Conservation (phyloP, 805 yeast genomes). For the Sugiyamaella marilandica region DNA sequence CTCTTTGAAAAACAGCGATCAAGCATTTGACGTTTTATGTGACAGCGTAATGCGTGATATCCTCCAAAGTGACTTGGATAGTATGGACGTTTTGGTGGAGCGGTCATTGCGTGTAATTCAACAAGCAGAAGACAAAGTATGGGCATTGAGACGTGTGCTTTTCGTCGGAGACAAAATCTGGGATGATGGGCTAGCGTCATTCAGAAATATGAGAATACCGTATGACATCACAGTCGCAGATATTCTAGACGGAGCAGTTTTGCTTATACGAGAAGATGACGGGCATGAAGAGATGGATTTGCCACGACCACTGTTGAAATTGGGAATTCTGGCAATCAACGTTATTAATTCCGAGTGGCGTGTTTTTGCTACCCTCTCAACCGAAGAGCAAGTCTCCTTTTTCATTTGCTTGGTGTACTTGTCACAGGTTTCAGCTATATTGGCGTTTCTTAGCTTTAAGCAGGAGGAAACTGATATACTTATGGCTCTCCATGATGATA, state of each 20-base stretch:
- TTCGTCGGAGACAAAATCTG: background rate
- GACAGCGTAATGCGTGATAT: background rate
- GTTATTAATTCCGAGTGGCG: background rate
- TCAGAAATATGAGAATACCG: background rate
- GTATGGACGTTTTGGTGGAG: constrained; percentile 14
- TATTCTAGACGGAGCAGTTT: constrained; percentile 31
- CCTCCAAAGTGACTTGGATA: constrained; percentile 1
- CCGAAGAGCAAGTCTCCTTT: background rate
- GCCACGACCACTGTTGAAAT: background rate
- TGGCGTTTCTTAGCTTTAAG: background rate
- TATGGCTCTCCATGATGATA: constrained; percentile 5
- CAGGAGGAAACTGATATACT: background rate
- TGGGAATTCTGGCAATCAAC: background rate
- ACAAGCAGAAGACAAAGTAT: constrained; percentile 5
- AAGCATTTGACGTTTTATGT: background rate
- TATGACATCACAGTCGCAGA: constrained; percentile 21
- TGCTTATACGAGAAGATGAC: constrained; percentile 2
- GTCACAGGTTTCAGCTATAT: background rate
- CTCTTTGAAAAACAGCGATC: background rate
- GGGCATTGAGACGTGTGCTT: background rate
- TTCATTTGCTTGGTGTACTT: background rate
- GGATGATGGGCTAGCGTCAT: background rate
- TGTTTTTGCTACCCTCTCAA: background rate
- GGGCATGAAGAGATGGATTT: background rate
- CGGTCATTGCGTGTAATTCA: constrained; percentile 14